Evolutionary conservation across 2,329 filamentous ascomycete genomes (phyloP), one percentile per base, ranked within the genome.

Genomic region (Colletotrichum chrysophilum): DNA sequence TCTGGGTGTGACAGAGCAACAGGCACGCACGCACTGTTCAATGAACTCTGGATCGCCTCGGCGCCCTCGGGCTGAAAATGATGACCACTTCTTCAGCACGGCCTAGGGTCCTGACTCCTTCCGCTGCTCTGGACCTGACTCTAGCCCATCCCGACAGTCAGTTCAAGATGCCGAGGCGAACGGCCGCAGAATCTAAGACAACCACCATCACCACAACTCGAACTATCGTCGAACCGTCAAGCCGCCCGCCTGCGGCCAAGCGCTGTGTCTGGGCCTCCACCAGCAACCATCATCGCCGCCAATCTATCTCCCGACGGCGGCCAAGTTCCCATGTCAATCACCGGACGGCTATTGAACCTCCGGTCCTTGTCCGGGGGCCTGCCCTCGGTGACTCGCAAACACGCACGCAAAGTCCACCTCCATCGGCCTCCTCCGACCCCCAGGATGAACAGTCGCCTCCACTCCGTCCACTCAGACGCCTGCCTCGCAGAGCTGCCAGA

Each of bases 371-470:
- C 64, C 38, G 43, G 28, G 28, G 30, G 38, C 0, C 38, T 48
- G 38, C 38, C 9, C 38, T 48, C 38, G 38, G 38, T 4, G 38
- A 48, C 38, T 21, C 8, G 30, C n/a, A 18, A 30, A 26, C 43
- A 32, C 3, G 26, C 21, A 28, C 64, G 36, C 64, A n/a, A 30
- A 10, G 24, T 56, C 62, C 62, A 48, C 34, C 36, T 28, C 28
- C 28, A 58, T 70, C 71, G 48, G 48, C 43, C 58, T 65, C 24
- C 71, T 74, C 66, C 71, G 58, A 65, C 38, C 58, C 66, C 66
- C 38, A 58, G 56, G 36, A 38, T 67, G 16, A 26, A 38, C 30
- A 21, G 30, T 36, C 7, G 26, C 64, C 16, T 28, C n/a, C n/a
- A 30, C 55, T 28, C 32, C 26, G 65, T 52, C 36, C 24, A 66